phyloP scores from a whole-genome alignment of 495 filamentous ascomycete species.

The Aspergillus saccharolyticus region DNA sequence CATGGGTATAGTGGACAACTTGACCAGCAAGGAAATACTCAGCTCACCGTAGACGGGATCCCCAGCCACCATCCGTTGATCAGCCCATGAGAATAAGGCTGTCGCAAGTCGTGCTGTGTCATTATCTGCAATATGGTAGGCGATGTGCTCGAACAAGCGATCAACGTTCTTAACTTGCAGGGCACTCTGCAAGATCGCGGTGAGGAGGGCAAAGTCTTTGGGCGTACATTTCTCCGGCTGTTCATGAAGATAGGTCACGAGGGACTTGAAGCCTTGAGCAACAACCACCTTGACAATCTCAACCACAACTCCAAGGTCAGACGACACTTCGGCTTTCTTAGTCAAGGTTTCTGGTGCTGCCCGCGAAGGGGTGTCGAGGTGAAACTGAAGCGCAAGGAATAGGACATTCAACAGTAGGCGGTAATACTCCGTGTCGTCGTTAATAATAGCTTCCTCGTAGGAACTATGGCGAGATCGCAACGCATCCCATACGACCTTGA shows the following conservation, averaged over 20 bases:
- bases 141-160: slow-evolving; percentile 53
- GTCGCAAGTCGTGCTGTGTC: slow-evolving; percentile 71
- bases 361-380: slow-evolving; percentile 30
- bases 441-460: slow-evolving; percentile 56
- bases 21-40: slow-evolving; percentile 78
- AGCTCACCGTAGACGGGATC: slow-evolving; percentile 96
- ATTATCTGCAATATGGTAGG: slow-evolving; percentile 58
- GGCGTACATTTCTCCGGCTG: slow-evolving; percentile 49
- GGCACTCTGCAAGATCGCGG: slow-evolving; percentile 78
- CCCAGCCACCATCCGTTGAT: slow-evolving; percentile 61
- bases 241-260: slow-evolving; percentile 69
- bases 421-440: slow-evolving; percentile 66
- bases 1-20: slow-evolving; percentile 72
- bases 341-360: slow-evolving; percentile 29
- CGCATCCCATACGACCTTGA: slow-evolving; percentile 62
- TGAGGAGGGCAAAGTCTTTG: slow-evolving; percentile 79
- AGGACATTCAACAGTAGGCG: slow-evolving; percentile 78
- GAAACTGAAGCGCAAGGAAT: slow-evolving; percentile 72
- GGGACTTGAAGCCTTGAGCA: slow-evolving; percentile 71
- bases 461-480: slow-evolving; percentile 58
- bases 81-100: slow-evolving; percentile 90
- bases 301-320: slow-evolving; percentile 51
- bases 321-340: slow-evolving; percentile 37
- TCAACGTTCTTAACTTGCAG: slow-evolving; percentile 56
- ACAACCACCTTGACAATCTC: slow-evolving; percentile 73